Evolutionary conservation across 306 rosid genomes (phyloP), one percentile per base, ranked within the genome.

Genomic region (Lupinus albus): DNA sequence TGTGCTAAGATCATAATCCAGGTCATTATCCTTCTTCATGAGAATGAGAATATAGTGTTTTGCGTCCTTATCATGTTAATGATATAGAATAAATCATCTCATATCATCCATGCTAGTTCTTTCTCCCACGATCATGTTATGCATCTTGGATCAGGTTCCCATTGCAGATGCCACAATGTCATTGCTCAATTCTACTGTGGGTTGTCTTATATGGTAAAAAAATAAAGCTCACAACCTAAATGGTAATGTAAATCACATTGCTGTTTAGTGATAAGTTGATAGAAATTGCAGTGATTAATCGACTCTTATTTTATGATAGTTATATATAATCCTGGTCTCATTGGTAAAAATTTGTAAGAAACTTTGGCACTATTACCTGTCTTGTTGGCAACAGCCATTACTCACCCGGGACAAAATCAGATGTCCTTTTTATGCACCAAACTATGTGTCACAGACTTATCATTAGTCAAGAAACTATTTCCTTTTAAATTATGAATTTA

Each of bases 1-100:
- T 92, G 95, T 51, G 93, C 98, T 21, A 93, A 93, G 85, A 86
- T 90, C 66, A 93, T 90, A 42, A 86, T 93, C 84, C 99, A 90
- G 99, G 99, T 93, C 47, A 33, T 77, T 73, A 33, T 14, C 56
- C 28, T 56, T 21, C 71, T 67, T 36, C 33, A 59, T 11, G n/a
- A 55, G 62, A 68, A 39, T 74, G 48, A 20, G 2, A 51, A 17
- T 42, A 55, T 13, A 20, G 47, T 49, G 65, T 4, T 16, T 16
- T 21, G 48, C 36, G 25, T 68, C 17, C 10, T 21, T 54, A 56
- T 16, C 69, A 12, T 68, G 41, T 52, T 41, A n/a, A 18, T 25
- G 38, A 68, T 38, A 57, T 41, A 32, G 50, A 20, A 69, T 32
- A 74, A 35, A 48, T 49, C 21, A 42, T 48, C 16, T 70, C 42